These are phyloP conservation scores for Colletotrichum noveboracense DNA, from an alignment of 2,329 filamentous ascomycete species.

Conservation along the genomic window DNA sequence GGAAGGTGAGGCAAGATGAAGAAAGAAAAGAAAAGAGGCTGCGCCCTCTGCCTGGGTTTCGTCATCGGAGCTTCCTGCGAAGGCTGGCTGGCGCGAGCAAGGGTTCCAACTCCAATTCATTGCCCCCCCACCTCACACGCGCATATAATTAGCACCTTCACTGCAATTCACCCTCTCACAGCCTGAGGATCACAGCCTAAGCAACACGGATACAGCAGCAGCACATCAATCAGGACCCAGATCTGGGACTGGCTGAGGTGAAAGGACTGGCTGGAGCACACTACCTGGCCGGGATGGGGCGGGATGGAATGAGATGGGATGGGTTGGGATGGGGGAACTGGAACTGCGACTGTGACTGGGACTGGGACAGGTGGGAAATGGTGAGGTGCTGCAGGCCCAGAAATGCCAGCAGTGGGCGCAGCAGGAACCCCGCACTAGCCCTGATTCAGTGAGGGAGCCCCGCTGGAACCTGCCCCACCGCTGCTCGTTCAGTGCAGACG, in stretches of 20 bases:
- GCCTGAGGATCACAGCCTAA: background rate
- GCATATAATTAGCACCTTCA: conserved; percentile 12
- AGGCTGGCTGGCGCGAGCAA: background rate
- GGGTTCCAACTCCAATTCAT: conserved; percentile 9
- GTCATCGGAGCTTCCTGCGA: conserved; percentile 10
- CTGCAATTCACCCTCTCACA: background rate
- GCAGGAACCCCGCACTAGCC: conserved; percentile 23
- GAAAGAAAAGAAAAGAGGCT: conserved; percentile 15
- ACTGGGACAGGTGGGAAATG: background rate
- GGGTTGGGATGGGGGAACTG: background rate
- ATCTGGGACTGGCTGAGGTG: background rate
- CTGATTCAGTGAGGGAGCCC: conserved; percentile 13
- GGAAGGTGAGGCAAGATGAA: background rate
- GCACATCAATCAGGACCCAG: background rate
- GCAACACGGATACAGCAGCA: background rate
- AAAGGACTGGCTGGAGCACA: background rate
- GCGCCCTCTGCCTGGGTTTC: conserved; percentile 1
- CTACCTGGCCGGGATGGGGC: background rate
- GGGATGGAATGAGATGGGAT: background rate
- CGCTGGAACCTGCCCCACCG: conserved; percentile 1
- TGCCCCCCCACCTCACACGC: background rate
- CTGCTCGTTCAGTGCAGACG: background rate
- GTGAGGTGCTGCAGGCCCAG: conserved; percentile 1
- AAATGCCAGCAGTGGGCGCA: conserved; percentile 16
- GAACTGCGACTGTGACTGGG: background rate